Base-by-base conservation (phyloP, 2,329 filamentous ascomycete species). In the Didymella keratinophila region DNA sequence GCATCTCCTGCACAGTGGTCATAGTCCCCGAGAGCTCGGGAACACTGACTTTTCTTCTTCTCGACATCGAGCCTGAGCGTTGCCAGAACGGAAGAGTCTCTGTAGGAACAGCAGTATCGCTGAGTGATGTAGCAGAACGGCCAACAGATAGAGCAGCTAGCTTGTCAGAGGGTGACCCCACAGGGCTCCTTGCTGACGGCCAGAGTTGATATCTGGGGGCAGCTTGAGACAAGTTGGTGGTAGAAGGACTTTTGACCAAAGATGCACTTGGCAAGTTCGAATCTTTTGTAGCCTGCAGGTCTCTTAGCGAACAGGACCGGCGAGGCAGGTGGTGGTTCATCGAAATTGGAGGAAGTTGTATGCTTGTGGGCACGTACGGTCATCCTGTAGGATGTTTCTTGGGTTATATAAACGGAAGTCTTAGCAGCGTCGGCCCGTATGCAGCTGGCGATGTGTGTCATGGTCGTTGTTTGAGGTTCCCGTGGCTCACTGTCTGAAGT, bases 401-500 rank as follows among this genome's bases (percentile, higher is more conserved):
- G 63, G 46, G 65, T 64, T 76, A 78, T 77, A 76, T 76, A 77
- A 74, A 75, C 66, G 59, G 67, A 67, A 50, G 68, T 66, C 57
- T 65, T 72, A 54, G 71, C 67, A 65, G 68, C 67, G 51, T 68
- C 69, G 42, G 64, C 70, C 52, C 76, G 73, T 64, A 78, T 76
- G 73, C 76, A 78, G 73, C 76, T 77, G 70, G 77, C 75, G 67
- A 79, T 79, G 72, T 79, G 76, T 76, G 75, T 73, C 76, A 78
- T 78, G 72, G 71, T 64, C 51, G 66, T 44, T 57, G 72, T 75
- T 74, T 76, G 72, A 74, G 68, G 67, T 64, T 66, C 65, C 68
- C 61, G 70, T 74, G 66, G 72, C 66, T 74, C 69, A 71, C 67
- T 70, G 70, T 73, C 63, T 68, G 64, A 67, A 64, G 62, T 66